Evolutionary conservation across 805 yeast genomes (phyloP).

Genomic region (Schwanniomyces pseudopolymorphus): DNA sequence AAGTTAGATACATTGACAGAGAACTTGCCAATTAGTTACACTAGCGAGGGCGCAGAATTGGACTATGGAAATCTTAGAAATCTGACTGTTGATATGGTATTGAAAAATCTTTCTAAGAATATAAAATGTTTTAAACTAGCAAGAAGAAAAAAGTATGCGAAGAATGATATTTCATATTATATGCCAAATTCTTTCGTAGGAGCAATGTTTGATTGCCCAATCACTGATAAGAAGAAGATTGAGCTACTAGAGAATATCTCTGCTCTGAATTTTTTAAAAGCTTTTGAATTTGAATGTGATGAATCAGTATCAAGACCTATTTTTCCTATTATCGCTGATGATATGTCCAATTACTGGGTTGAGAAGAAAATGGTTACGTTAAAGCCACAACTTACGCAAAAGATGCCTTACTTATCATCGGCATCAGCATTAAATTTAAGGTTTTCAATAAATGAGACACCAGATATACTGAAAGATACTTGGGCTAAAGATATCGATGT

Average conservation of each 20-base stretch:
- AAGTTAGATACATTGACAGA: conserved; percentile 15
- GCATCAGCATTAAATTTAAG: conserved; percentile 41
- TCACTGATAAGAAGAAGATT: conserved; percentile 26
- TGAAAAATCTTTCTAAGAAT: conserved; percentile 13
- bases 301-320: conserved; percentile 41
- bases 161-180: conserved; percentile 43
- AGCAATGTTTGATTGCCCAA: conserved; percentile 55
- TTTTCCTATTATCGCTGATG: conserved; percentile 60
- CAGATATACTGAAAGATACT: conserved; percentile 25
- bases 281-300: conserved; percentile 34
- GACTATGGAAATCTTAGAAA: not conserved
- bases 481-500: conserved; percentile 52
- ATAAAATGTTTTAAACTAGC: conserved; percentile 55
- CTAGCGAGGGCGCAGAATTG: conserved; percentile 11
- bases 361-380: conserved; percentile 20
- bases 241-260: conserved; percentile 15
- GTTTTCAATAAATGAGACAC: conserved; percentile 29
- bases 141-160: conserved; percentile 53
- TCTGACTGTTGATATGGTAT: not conserved
- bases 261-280: conserved; percentile 12
- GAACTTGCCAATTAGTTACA: conserved; percentile 18
- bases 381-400: conserved; percentile 34
- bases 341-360: conserved; percentile 47
- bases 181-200: conserved; percentile 64
- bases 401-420: conserved; percentile 60